Percentiles rank a stretch among this genome's conserved stretches.
Conservation (phyloP, 148 eudicot genomes). For the Fagopyrum homotropicum region DNA sequence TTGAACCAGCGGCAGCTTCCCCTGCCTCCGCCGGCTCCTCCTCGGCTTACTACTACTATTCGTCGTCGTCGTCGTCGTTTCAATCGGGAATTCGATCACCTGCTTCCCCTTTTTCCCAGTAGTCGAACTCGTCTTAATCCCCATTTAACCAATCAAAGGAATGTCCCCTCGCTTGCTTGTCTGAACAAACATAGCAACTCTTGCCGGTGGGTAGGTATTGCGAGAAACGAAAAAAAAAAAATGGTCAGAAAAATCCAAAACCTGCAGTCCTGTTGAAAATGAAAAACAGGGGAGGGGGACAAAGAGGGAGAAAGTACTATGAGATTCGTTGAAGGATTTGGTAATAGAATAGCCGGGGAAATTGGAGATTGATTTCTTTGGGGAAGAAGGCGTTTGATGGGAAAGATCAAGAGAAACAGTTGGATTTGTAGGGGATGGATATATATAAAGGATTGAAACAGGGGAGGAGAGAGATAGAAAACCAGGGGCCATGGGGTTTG, state of each 20-base stretch:
- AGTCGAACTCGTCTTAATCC: slow-evolving; percentile 31
- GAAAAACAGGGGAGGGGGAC: slow-evolving; percentile 1
- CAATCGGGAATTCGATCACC: slow-evolving; percentile 15
- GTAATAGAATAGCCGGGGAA: neutral
- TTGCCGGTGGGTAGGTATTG: neutral
- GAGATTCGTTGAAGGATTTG: neutral
- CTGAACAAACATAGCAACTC: slow-evolving; percentile 3
- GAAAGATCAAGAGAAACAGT: slow-evolving; percentile 4
- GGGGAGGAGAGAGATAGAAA: neutral
- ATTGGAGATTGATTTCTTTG: neutral
- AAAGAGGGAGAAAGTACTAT: neutral
- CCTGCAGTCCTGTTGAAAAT: neutral
- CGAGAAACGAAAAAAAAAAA: neutral
- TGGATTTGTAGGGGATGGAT: neutral
- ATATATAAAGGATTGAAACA: neutral
- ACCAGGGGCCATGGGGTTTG: slow-evolving; percentile 14
- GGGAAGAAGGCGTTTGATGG: neutral
- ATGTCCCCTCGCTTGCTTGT: neutral
- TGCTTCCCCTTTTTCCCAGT: slow-evolving; percentile 26
- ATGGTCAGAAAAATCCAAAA: neutral
- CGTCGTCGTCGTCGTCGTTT: slow-evolving; percentile 18
- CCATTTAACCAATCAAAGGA: slow-evolving; percentile 27
- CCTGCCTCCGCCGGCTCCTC: slow-evolving; percentile 35
- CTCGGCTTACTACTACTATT: slow-evolving; percentile 17
- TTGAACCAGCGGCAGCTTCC: slow-evolving; percentile 38